Conservation (phyloP, 2,329 filamentous ascomycete species). For the Penicillium concentricum region DNA sequence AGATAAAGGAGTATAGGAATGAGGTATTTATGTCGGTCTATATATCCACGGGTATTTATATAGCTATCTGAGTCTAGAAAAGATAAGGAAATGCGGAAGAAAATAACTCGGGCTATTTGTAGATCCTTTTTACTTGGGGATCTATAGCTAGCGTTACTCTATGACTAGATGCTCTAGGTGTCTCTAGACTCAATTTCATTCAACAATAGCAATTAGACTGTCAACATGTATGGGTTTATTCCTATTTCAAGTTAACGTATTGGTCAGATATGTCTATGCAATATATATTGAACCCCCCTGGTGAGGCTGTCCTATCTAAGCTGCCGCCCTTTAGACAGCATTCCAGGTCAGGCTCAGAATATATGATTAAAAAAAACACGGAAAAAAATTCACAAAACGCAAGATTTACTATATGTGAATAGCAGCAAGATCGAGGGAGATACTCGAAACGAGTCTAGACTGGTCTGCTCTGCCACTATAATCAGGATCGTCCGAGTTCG, state of each 20-base stretch:
- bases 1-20: neutral
- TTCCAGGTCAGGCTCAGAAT: neutral
- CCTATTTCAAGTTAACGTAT: neutral
- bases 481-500: neutral
- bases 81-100: neutral
- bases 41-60: neutral
- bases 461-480: neutral
- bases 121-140: neutral
- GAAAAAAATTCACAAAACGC: neutral
- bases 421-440: neutral
- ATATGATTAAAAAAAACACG: neutral
- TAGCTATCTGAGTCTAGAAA: neutral
- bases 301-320: neutral
- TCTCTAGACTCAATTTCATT: neutral
- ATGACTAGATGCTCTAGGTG: neutral
- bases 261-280: neutral
- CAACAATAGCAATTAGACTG: neutral
- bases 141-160: neutral
- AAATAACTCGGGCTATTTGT: neutral
- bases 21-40: neutral
- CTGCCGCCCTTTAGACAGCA: neutral
- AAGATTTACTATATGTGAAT: neutral
- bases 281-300: neutral
- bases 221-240: neutral
- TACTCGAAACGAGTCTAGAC: neutral